phyloP scores from a whole-genome alignment of 495 filamentous ascomycete species.

The Podospora pseudopauciseta region DNA sequence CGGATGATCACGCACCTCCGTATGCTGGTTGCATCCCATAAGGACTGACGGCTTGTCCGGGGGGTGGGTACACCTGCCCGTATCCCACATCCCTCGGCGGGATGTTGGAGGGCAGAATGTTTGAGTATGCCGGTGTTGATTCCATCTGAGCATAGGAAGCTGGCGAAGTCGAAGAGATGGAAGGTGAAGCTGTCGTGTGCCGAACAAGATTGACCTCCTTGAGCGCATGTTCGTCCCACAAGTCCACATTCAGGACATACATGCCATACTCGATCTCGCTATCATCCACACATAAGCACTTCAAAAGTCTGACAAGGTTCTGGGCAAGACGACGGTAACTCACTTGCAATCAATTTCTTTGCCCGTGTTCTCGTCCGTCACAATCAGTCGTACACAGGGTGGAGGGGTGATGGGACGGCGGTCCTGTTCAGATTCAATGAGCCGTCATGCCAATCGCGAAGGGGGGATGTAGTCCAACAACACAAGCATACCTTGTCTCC shows the following conservation, averaged over 20 bases:
- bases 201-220: conserved; percentile 92
- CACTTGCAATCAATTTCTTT: conserved; percentile 90
- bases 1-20: conserved; percentile 10
- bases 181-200: conserved; percentile 80
- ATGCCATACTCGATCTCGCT: conserved; percentile 73
- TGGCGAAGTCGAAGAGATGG: conserved; percentile 70
- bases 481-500: conserved; percentile 76
- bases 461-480: neutral
- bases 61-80: conserved; percentile 24
- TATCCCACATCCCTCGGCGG: conserved; percentile 26
- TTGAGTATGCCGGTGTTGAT: conserved; percentile 32
- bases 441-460: conserved; percentile 10
- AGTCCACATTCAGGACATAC: conserved; percentile 89
- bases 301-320: conserved; percentile 13
- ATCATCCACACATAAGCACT: neutral
- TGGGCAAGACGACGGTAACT: conserved; percentile 28
- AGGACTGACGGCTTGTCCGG: conserved; percentile 21
- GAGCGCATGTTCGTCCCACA: conserved; percentile 81
- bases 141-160: conserved; percentile 36
- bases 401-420: conserved; percentile 94
- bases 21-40: conserved; percentile 29
- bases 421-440: conserved; percentile 54
- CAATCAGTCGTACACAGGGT: conserved; percentile 81
- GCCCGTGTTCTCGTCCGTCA: conserved; percentile 72
- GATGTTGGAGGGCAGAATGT: conserved; percentile 33